Base-by-base conservation (phyloP, 306 rosid species). In the Rubus idaeus region DNA sequence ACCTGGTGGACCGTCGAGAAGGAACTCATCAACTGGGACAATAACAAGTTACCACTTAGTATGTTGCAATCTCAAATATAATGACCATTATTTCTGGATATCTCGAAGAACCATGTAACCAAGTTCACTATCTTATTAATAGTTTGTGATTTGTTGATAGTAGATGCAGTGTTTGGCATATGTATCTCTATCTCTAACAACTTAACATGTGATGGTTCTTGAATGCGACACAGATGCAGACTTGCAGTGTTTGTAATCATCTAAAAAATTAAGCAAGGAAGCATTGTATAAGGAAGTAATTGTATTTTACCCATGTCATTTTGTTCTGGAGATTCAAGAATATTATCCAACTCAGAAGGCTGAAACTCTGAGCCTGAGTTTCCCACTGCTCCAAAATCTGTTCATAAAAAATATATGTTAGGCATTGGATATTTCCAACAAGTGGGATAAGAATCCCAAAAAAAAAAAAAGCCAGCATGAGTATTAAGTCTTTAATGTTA, bases 281-380 rank as follows among this genome's bases (percentile, higher is more conserved):
- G 47, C 69, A 64, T 16, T 64, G 69, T 64, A 39, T 2, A 69
- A 8, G 6, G 10, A 4, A 30, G 61, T 17, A 17, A 64, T n/a
- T 30, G 20, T 6, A 47, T 46, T 13, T 69, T 71, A 73, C 76
- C 53, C 76, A 73, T 73, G 53, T 55, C 76, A 55, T 73, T 73
- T 41, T 73, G 76, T 52, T 55, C 66, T 21, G 76, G 66, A 12
- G 76, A 55, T 55, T 55, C 52, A 40, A 55, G 76, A 23, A 55
- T 12, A 6, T 6, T 7, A 40, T 73, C 66, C 0, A 35, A n/a
- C 40, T 73, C 53, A 1, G 65, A 7, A 71, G 63, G 75, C 51
- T 55, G 40, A 55, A 72, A 55, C 40, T 62, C 51, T 20, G 76
- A 73, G 60, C 53, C 76, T 26, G 76, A 41, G 76, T 56, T 73